Evolutionary conservation across 73 alveolate genomes (phyloP), one percentile per base, ranked within the genome.

Genomic region (Paramecium sexaurelia): DNA sequence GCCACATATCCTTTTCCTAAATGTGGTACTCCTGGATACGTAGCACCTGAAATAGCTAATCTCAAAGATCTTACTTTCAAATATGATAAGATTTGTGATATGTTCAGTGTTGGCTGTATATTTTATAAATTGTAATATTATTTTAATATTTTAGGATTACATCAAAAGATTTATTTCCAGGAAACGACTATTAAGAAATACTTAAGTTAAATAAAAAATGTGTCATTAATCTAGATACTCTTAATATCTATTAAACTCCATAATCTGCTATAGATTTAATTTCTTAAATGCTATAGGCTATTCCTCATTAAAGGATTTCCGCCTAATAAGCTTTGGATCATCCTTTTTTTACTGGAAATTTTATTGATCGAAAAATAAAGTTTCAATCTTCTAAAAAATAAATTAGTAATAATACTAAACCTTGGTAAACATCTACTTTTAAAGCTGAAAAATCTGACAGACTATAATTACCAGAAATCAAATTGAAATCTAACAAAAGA

Each of bases 1-100:
- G 75, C 89, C 9, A 61, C 40, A 6, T 91, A 78, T 37, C 86
- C 84, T 17, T 82, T 84, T 33, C 91, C 85, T 68, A 85, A 75
- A 67, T 71, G 95, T 61, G 98, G 98, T 15, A 95, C 97, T n/a
- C 92, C 94, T n/a, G 98, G 96, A 40, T 94, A 92, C 37, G 92
- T 94, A 22, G 98, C 98, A 17, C 98, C 98, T 7, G 98, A 95
- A 56, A 85, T 95, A 36, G 91, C 91, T 29, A 88, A 88, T 33
- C 94, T 88, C 22, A 57, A 68, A 67, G 94, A 88, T 88, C 45
- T 39, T 22, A 39, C 40, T 8, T 45, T 39, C 24, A 56, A 56
- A 7, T 88, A 88, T 68, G 85, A 75, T 69, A 69, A 75, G 68
- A 84, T 88, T 47, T 88, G 94, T 26, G 94, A 88, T 51, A 69